Base-by-base conservation (phyloP, 1,284 basidiomycete species). In the Anthracocystis panici-leucophaei region DNA sequence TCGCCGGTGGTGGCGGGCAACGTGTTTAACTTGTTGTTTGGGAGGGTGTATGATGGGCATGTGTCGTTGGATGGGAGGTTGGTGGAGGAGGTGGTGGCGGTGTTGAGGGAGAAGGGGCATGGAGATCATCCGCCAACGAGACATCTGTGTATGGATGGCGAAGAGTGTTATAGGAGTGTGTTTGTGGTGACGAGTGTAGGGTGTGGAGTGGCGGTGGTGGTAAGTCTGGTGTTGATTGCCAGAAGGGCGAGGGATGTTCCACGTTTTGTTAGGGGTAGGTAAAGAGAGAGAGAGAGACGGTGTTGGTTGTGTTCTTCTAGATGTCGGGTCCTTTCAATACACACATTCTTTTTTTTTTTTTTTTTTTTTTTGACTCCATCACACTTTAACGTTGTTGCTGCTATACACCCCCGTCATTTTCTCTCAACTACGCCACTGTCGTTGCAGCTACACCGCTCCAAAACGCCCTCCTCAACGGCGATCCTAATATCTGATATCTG, bases 1-100 rank as follows among this genome's bases (percentile, higher is more conserved):
- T 89, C 91, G 0, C 93, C 94, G 1, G 88, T 94, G 63, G 53
- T 94, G 2, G 92, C 92, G 8, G 92, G 92, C 0, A 96, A 95
- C 86, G 56, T 93, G 1, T 93, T 95, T 86, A 94, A 93, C 44
- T 81, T 95, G 42, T 87, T 92, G 45, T 96, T 95, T 80, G 94
- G 94, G 0, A 87, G 87, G 44, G 64, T 80, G 29, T 80, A 79
- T 41, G 79, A 81, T 25, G 45, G 46, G 16, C 76, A 81, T 21
- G 78, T 80, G 1, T 54, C 60, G 8, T 14, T 18, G 42, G 63
- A 65, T 18, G 14, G 27, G 16, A 44, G 23, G 18, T 16, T 65
- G 12, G 20, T 63, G 0, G 16, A 8, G 9, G n/a, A n/a, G 2
- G 33, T 70, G 0, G 8, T 27, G 8, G 49, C 56, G 16, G 57